These are phyloP conservation scores for Blastomyces emzantsi DNA, from an alignment of 2,329 filamentous ascomycete genomes.

Conservation along the genomic window DNA sequence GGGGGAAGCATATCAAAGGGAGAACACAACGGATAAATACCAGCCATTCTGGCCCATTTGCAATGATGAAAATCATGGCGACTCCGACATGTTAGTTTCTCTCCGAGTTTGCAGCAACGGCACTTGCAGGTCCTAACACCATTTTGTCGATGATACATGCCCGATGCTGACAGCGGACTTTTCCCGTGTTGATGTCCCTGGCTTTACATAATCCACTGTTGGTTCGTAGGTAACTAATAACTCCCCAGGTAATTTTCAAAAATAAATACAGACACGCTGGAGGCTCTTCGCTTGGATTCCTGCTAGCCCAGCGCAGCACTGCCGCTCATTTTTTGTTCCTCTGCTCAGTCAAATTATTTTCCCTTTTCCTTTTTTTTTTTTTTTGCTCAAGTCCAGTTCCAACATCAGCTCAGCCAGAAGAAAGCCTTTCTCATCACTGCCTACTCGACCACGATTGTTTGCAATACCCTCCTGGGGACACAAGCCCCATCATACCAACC, in stretches of 20 bases:
- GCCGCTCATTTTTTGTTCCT: background rate
- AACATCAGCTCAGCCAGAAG: background rate
- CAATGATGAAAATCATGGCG: background rate
- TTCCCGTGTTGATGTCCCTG: too few species aligned
- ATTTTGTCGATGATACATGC: background rate
- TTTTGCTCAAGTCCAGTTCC: background rate
- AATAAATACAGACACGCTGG: background rate
- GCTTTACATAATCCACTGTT: slow-evolving; percentile 6
- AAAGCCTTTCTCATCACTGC: background rate
- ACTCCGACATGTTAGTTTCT: background rate
- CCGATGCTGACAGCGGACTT: background rate
- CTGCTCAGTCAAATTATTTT: background rate
- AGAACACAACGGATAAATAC: background rate
- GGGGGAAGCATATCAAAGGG: background rate
- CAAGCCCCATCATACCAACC: background rate
- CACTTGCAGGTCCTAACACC: background rate
- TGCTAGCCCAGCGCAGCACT: background rate
- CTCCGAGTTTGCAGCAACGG: background rate
- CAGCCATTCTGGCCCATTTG: background rate
- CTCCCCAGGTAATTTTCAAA: background rate
- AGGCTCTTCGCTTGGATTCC: background rate
- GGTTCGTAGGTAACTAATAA: too few species aligned
- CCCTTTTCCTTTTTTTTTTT: background rate
- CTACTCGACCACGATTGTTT: background rate
- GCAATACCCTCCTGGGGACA: background rate